A percentile compares a stretch with the other conserved stretches of the same genome.
phyloP scores from a whole-genome alignment of 2,329 filamentous ascomycete genomes.

The Ophiocordyceps robertsii region DNA sequence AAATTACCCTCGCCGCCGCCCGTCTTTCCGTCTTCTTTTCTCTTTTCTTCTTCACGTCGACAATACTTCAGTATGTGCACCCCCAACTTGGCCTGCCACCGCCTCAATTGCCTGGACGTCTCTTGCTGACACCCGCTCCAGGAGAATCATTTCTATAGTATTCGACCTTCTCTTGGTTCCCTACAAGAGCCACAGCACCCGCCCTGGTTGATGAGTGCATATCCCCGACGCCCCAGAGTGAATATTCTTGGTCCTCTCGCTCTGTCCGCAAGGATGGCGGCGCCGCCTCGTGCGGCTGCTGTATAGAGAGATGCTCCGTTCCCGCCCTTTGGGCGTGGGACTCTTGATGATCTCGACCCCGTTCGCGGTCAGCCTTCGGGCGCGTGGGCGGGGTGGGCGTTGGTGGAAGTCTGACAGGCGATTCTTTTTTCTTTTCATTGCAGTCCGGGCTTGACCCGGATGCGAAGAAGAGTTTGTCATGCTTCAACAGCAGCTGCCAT shows the following conservation, averaged over 20 bases:
- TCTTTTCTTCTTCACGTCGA: conserved; percentile 45
- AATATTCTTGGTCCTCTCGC: conserved; percentile 49
- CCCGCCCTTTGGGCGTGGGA: conserved; percentile 1
- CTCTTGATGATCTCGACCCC: conserved; percentile 82
- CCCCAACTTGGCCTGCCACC: conserved; percentile 20
- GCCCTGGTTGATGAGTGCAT: conserved; percentile 87
- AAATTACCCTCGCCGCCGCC: conserved; percentile 19
- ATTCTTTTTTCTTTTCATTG: conserved; percentile 44
- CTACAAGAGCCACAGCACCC: conserved; percentile 85
- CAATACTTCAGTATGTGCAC: conserved; percentile 42
- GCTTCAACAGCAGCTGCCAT: too few species aligned
- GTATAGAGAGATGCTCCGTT: conserved; percentile 59
- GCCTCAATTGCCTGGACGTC: too few species aligned
- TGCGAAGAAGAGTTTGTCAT: conserved; percentile 47
- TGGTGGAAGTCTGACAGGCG: conserved; percentile 82
- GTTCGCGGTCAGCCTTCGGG: conserved; percentile 60
- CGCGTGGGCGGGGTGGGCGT: conserved; percentile 65
- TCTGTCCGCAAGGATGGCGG: conserved; percentile 51
- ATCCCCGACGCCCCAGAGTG: conserved; percentile 86
- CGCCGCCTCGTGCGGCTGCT: conserved; percentile 22
- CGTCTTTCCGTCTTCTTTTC: conserved; percentile 23
- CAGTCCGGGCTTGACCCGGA: conserved; percentile 28
- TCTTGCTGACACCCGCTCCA: conserved; percentile 10
- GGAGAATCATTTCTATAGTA: conserved; percentile 98
- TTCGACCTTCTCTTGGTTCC: conserved; percentile 84